Evolutionary conservation across 768 basidiomycete species (phyloP).

Genomic region (Coprinopsis cinerea): DNA sequence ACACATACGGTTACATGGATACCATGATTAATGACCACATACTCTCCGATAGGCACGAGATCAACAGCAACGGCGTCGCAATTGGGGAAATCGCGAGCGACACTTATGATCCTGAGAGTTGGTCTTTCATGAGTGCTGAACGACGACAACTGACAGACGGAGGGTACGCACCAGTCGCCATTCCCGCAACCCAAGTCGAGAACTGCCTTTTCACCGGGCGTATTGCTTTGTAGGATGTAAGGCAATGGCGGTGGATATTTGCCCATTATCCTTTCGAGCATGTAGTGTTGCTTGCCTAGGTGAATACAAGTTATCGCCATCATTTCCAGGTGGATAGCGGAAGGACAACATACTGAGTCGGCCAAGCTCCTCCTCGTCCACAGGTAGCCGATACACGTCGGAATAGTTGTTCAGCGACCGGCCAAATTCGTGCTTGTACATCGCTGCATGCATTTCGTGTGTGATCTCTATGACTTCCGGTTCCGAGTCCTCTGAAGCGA

Average conservation of each 20-base stretch:
- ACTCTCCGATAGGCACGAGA: conserved; percentile 68
- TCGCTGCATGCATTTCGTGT: not conserved
- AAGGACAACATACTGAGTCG: conserved; percentile 49
- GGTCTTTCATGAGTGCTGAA: not conserved
- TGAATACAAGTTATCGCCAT: conserved; percentile 4
- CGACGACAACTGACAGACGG: not conserved
- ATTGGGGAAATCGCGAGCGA: conserved; percentile 67
- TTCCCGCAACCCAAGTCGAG: conserved; percentile 80
- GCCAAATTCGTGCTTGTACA: conserved; percentile 44
- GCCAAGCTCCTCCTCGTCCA: conserved; percentile 70
- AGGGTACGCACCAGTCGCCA: conserved; percentile 54
- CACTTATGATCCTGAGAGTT: conserved; percentile 67
- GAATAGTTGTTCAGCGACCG: conserved; percentile 73
- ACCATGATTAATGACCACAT: not conserved
- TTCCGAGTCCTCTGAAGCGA: not conserved
- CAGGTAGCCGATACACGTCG: conserved; percentile 72
- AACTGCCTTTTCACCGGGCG: conserved; percentile 48
- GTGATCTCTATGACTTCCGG: not conserved
- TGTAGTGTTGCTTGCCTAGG: conserved; percentile 64
- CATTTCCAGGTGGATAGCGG: conserved; percentile 3
- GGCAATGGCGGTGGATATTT: conserved; percentile 57
- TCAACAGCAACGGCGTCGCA: conserved; percentile 70
- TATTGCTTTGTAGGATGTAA: conserved; percentile 41
- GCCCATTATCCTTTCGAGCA: conserved; percentile 62
- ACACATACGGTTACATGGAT: not conserved